Evolutionary conservation across 805 yeast species (phyloP).

Genomic region (Starmerella stigmatis): DNA sequence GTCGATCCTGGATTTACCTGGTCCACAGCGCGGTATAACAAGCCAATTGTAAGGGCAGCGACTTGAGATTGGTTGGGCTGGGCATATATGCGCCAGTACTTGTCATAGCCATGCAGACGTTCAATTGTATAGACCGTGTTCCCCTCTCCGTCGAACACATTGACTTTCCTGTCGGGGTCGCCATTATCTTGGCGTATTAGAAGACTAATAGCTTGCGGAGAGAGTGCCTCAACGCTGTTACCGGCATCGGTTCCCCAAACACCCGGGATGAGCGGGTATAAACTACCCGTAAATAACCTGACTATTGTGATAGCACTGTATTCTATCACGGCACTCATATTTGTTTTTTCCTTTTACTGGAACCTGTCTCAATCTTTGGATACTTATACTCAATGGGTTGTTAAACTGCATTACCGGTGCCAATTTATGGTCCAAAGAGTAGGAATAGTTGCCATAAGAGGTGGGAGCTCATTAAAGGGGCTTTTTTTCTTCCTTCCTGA

Average conservation of each 20-base stretch:
- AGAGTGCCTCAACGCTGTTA: slow-evolving; percentile 4
- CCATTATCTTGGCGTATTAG: slow-evolving; percentile 43
- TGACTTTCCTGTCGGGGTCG: slow-evolving; percentile 37
- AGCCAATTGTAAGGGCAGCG: slow-evolving; percentile 44
- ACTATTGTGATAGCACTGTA: neutral
- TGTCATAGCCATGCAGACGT: slow-evolving; percentile 35
- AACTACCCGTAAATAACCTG: neutral
- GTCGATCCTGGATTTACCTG: slow-evolving; percentile 35
- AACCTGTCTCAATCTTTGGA: too few relatives aligned
- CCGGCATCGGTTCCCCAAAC: slow-evolving; percentile 6
- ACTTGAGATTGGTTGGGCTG: slow-evolving; percentile 39
- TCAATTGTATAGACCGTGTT: slow-evolving; percentile 42
- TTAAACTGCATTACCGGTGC: too few relatives aligned
- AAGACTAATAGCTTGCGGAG: slow-evolving; percentile 30
- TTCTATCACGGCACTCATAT: too few relatives aligned
- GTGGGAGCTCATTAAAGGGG: too few relatives aligned
- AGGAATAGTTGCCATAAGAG: too few relatives aligned
- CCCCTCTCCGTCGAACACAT: slow-evolving; percentile 42
- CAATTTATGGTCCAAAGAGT: too few relatives aligned
- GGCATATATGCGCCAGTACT: slow-evolving; percentile 40
- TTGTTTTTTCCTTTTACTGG: too few relatives aligned
- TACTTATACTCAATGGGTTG: too few relatives aligned
- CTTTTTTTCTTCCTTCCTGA: too few relatives aligned
- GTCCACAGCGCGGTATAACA: slow-evolving; percentile 38
- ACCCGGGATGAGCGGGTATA: slow-evolving; percentile 7